Evolutionary conservation across 345 rosid species (phyloP), one percentile per base, ranked within the genome.

Genomic region (Turritis glabra): DNA sequence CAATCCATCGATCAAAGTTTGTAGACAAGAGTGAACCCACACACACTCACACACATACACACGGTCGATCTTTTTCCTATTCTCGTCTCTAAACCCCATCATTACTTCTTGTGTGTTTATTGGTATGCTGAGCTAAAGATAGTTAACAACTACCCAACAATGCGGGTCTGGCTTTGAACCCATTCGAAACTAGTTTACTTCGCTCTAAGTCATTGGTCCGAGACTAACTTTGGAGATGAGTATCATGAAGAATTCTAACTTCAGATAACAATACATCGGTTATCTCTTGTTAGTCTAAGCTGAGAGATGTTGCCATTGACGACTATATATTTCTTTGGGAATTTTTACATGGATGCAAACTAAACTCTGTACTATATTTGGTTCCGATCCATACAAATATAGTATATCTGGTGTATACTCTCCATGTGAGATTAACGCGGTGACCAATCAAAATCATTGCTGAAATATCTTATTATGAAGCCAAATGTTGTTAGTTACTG

Each of bases 1-100:
- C 60, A 68, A 76, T 26, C 75, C 51, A 69, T 52, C 30, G 60
- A 69, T 37, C 40, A 69, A 53, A 62, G 71, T 62, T 69, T 69
- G 47, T 62, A 76, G 80, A 76, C 80, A 69, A 46, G 71, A 69
- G 66, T 27, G 75, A 63, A 63, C 75, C 80, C 80, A 69, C 74
- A 68, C 9, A 65, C 77, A 56, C 70, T 63, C 71, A 74, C 59
- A 51, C 73, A 75, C 57, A 75, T 54, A 61, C 75, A 62, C 80
- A 76, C 75, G 80, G 75, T 69, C 80, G 19, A 76, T 63, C 69
- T 54, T 63, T 54, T 69, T 76, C 69, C 51, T 68, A n/a, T 35
- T 55, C 48, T 76, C 50, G 46, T 58, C 61, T 58, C 44, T 29
- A 19, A 66, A 32, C 25, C 53, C 69, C 80, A 76, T 69, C 71